Evolutionary conservation across 176 grass and related monocot genomes (phyloP).

Genomic region (Avena eriantha): DNA sequence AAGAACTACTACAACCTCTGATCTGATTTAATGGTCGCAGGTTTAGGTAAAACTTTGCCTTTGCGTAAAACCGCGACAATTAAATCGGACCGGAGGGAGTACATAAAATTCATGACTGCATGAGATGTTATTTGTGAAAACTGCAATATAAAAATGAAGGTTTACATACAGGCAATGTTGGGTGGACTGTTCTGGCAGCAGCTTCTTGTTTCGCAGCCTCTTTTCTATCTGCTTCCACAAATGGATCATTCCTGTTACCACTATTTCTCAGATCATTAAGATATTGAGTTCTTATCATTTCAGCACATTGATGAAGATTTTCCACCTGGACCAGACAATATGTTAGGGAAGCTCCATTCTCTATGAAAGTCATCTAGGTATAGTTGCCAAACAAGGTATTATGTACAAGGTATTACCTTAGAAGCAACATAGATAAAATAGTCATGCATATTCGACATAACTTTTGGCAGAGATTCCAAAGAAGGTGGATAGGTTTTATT

Average conservation of each 20-base stretch:
- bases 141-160: constrained; percentile 22
- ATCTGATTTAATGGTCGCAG: too few species aligned
- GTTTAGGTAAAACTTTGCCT: too few species aligned
- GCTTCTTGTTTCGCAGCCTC: constrained; percentile 66
- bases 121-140: neutral
- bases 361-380: neutral
- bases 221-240: constrained; percentile 73
- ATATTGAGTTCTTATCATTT: constrained; percentile 66
- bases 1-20: neutral
- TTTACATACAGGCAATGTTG: constrained; percentile 47
- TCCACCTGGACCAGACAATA: constrained; percentile 69
- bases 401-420: constrained; percentile 60
- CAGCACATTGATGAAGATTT: constrained; percentile 76
- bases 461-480: constrained; percentile 69
- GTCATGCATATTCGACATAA: constrained; percentile 78
- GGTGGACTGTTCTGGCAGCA: constrained; percentile 64
- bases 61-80: too few species aligned
- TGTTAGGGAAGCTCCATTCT: constrained; percentile 37
- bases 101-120: constrained; percentile 22
- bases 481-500: constrained; percentile 50
- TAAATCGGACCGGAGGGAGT: too few species aligned
- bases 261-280: constrained; percentile 44
- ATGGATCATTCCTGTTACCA: constrained; percentile 74
- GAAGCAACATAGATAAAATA: constrained; percentile 90
- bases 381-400: constrained; percentile 18